Conservation (phyloP, 192 early-diverging fungal genomes). For the Spizellomyces sp. region DNA sequence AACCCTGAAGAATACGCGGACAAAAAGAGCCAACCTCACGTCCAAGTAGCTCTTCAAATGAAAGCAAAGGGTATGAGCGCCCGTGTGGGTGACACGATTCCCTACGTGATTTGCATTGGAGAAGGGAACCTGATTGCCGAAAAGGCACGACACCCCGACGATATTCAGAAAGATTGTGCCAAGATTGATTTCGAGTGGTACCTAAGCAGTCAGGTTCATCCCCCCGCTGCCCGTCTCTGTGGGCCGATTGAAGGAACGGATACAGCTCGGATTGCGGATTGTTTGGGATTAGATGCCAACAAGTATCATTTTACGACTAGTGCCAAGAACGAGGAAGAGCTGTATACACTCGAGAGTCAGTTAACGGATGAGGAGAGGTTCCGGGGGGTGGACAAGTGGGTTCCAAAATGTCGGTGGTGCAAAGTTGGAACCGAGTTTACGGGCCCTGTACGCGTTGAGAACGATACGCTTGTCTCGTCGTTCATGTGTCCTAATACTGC, state of each 20-base stretch:
- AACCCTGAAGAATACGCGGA: slow-evolving; percentile 89
- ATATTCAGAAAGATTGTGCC: slow-evolving; percentile 52
- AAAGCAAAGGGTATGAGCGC: slow-evolving; percentile 67
- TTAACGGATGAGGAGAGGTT: slow-evolving; percentile 76
- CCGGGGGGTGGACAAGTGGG: slow-evolving; percentile 69
- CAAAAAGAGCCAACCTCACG: slow-evolving; percentile 87
- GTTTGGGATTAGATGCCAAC: slow-evolving; percentile 75
- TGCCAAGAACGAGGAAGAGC: slow-evolving; percentile 46
- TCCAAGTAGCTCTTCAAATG: slow-evolving; percentile 88
- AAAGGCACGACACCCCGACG: slow-evolving; percentile 84
- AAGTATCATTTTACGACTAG: slow-evolving; percentile 47
- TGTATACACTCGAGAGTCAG: slow-evolving; percentile 78
- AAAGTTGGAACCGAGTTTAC: slow-evolving; percentile 47
- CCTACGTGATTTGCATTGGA: slow-evolving; percentile 84
- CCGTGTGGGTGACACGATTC: slow-evolving; percentile 87
- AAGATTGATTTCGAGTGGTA: slow-evolving; percentile 85
- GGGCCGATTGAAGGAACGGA: slow-evolving; percentile 87
- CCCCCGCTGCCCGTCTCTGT: slow-evolving; percentile 80
- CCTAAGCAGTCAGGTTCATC: slow-evolving; percentile 86
- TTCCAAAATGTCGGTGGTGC: slow-evolving; percentile 65
- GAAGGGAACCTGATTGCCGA: slow-evolving; percentile 60
- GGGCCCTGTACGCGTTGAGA: slow-evolving; percentile 25
- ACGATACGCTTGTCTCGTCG: slow-evolving; percentile 7
- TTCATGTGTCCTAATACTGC: slow-evolving; percentile 49
- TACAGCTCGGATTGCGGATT: slow-evolving; percentile 72